Conservation (phyloP, 495 filamentous ascomycete genomes). For the Halenospora varia region DNA sequence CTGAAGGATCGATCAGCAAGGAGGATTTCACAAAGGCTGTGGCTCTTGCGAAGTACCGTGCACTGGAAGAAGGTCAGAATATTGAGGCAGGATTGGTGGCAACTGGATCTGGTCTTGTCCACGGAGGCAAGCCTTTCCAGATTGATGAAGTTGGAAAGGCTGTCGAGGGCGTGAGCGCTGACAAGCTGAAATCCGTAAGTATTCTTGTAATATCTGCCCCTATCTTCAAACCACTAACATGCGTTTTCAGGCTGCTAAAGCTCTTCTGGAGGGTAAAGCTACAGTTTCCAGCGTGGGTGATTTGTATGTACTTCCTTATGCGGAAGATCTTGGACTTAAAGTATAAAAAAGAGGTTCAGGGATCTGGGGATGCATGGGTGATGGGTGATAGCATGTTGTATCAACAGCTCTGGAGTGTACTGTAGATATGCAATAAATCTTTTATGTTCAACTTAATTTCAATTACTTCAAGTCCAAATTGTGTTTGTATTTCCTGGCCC, state of each 20-base stretch:
- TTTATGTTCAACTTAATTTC: neutral
- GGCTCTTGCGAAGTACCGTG: conserved; percentile 89
- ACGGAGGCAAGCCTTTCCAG: conserved; percentile 80
- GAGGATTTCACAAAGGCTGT: conserved; percentile 90
- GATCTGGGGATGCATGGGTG: conserved; percentile 26
- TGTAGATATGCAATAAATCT: conserved; percentile 27
- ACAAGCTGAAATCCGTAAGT: conserved; percentile 84
- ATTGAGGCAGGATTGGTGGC: conserved; percentile 61
- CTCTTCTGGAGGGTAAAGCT: conserved; percentile 82
- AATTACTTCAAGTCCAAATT: neutral
- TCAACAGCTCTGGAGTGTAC: conserved; percentile 40
- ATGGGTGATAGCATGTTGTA: no score
- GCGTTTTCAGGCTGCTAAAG: conserved; percentile 66
- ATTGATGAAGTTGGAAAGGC: conserved; percentile 75
- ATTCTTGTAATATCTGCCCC: neutral
- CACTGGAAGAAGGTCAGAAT: conserved; percentile 78
- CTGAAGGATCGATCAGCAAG: conserved; percentile 65
- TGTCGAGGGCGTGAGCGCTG: conserved; percentile 74
- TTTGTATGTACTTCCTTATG: conserved; percentile 81
- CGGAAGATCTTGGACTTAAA: conserved; percentile 88
- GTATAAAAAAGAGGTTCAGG: conserved; percentile 57
- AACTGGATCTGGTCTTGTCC: conserved; percentile 67
- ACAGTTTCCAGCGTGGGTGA: conserved; percentile 86
- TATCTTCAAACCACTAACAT: conserved; percentile 4
- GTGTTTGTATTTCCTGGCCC: no score